Evolutionary conservation across 768 basidiomycete species (phyloP), one percentile per base, ranked within the genome.

Genomic region (Leccinellum rugosiceps): DNA sequence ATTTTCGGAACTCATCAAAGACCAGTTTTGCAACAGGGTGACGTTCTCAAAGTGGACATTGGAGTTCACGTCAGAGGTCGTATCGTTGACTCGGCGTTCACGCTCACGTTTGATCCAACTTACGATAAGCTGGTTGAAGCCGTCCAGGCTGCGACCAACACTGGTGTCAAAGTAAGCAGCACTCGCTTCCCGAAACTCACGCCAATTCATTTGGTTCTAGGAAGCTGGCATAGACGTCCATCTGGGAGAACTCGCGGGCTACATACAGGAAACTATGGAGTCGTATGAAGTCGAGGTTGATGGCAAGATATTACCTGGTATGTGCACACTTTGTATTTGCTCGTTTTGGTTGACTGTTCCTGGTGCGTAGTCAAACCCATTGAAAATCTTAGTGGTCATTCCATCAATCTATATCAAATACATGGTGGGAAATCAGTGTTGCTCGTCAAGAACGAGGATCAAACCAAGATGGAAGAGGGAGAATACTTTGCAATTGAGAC

Each of bases 401-500:
- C 90, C 14, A 98, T 98, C 63, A 85, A 86, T 55, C 83, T 77
- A 26, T 95, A 98, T 71, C 86, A 87, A 61, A 97, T 98, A 58
- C 96, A 99, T 68, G 96, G 91, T 15, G 90, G 90, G 28, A 99
- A 99, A 74, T 92, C 90, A 0, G 87, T 98, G 2, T 80, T 92
- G 34, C 83, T 98, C 46, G 91, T 97, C 46, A 92, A 89, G 71
- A 93, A 89, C 56, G 83, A 87, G 31, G 94, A 97, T 68, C 85
- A 88, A 59, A 92, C 90, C 14, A 96, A 92, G 75, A 99, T 99
- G 97, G 97, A 98, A 68, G 97, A 99, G 74, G 97, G 95, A 41
- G 97, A 98, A 67, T 98, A 98, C 69, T 99, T 92, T 71, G 97
- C 97, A 9, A 96, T 99, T 55, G 97, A 99, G 74, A 99, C 97